Evolutionary conservation across 2,329 filamentous ascomycete species (phyloP).

Genomic region (Neonectria punicea): DNA sequence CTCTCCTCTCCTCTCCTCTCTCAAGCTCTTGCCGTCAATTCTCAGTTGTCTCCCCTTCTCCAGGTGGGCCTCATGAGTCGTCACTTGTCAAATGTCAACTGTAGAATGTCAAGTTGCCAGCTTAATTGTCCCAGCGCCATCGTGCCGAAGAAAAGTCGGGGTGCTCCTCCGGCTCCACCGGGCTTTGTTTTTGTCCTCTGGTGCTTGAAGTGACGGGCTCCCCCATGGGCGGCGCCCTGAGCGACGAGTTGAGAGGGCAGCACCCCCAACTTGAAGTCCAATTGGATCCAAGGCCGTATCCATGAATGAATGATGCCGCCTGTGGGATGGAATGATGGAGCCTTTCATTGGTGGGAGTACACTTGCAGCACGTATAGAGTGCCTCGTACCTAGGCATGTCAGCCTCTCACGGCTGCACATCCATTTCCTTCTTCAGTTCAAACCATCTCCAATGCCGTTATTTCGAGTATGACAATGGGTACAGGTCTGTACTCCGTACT

Average conservation of each 20-base stretch:
- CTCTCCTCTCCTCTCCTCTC: background rate
- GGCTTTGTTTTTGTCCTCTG: slow-evolving; percentile 8
- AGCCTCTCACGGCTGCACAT: background rate
- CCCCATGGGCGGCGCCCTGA: slow-evolving; percentile 41
- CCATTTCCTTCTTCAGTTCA: background rate
- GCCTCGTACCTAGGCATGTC: background rate
- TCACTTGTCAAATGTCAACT: slow-evolving; percentile 1
- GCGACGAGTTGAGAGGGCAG: slow-evolving; percentile 25
- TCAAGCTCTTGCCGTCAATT: background rate
- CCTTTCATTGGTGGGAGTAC: slow-evolving; percentile 3
- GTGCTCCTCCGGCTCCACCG: slow-evolving; percentile 26
- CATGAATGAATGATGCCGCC: slow-evolving; percentile 10
- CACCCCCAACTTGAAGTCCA: slow-evolving; percentile 8
- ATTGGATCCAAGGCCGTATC: background rate
- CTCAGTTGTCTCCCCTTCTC: background rate
- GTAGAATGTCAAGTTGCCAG: no score
- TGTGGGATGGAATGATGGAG: slow-evolving; percentile 15
- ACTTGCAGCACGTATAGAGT: background rate
- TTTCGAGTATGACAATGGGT: background rate
- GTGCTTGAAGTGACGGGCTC: slow-evolving; percentile 11
- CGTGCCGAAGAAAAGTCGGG: slow-evolving; percentile 20
- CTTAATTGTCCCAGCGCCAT: slow-evolving; percentile 7
- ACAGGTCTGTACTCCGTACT: background rate
- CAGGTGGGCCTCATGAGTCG: background rate
- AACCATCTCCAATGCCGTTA: background rate